Base-by-base conservation (phyloP, 192 early-diverging fungal species). In the Kickxella alabastrina region DNA sequence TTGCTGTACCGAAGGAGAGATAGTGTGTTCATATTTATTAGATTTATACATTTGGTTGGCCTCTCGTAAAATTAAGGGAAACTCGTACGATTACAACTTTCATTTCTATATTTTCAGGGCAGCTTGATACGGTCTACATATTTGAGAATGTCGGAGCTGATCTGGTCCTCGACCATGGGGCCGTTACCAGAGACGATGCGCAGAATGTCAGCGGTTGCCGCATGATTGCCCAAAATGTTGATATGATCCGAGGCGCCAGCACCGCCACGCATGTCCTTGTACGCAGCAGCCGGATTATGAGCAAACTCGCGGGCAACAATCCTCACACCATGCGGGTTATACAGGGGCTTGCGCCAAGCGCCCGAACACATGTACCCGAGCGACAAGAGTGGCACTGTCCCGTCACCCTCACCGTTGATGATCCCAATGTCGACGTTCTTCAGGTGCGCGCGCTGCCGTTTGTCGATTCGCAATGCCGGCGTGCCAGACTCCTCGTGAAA, bases 331-430 rank as follows among this genome's bases (percentile, higher is more conserved):
- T 80, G 70, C 23, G 92, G 92, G 60, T 95, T 95, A 57, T 87
- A 93, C 48, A 89, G 73, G 9, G 79, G 71, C 58, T 87, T 82
- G 31, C 78, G 81, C 92, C 92, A 95, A 13, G 87, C 92, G 9
- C 80, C 70, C 10, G 79, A 78, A 49, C 91, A 92, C 92, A 95
- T 95, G 64, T 89, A 93, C 4, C 90, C 90, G 3, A 87, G 70
- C 6, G 89, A 92, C 24, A 95, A 37, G 14, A 95, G 62, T 0
- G 92, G 92, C 2, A 95, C 92, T 0, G 92, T 95, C 12, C 87
- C 90, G 62, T 95, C 92, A 19, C 91, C 90, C 49, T 71, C 59
- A 47, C 92, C 91, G 15, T 82, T 80, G 34, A 82, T 75, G 38
- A 91, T 80, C 10, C 80, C 75, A 21, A 68, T 63, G n/a, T 82